Percentiles rank a stretch among this genome's conserved stretches.
Evolutionary conservation across 2,329 filamentous ascomycete genomes (phyloP).

Genomic region (Beauveria sp.): DNA sequence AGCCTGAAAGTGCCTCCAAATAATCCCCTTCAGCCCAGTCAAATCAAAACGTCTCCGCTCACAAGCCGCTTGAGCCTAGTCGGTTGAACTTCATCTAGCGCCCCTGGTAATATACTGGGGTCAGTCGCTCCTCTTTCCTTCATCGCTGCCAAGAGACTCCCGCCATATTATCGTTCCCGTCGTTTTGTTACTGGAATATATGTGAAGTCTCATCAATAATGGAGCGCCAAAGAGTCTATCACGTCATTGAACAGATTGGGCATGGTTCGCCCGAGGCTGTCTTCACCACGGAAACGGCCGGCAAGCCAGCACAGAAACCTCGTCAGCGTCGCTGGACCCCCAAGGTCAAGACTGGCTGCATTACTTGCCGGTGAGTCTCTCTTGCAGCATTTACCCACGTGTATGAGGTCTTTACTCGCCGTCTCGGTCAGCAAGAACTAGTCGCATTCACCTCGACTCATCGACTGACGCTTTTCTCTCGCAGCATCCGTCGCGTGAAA

Average conservation of each 20-base stretch:
- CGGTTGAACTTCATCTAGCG: background rate
- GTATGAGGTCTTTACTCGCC: background rate
- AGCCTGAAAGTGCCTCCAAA: background rate
- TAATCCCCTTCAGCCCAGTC: background rate
- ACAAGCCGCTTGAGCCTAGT: background rate
- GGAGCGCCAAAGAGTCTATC: conserved; percentile 6
- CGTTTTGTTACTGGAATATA: background rate
- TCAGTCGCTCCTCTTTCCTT: background rate
- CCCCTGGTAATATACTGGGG: background rate
- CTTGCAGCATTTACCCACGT: background rate
- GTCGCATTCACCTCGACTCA: background rate
- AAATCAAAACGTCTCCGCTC: background rate
- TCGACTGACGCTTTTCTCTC: background rate
- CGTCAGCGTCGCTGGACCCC: conserved; percentile 10
- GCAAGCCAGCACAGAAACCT: background rate
- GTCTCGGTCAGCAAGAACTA: background rate
- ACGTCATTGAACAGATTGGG: background rate
- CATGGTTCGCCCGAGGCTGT: background rate
- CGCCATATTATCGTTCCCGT: background rate
- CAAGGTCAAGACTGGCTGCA: conserved; percentile 17
- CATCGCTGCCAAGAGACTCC: background rate
- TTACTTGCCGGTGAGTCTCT: conserved; percentile 16
- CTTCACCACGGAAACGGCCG: background rate
- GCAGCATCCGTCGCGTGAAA: conserved; percentile 20
- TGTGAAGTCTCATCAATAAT: background rate